A percentile compares a stretch with the other conserved stretches of the same genome.
Conservation (phyloP, 192 early-diverging fungal species). For the Coemansia sp. region DNA sequence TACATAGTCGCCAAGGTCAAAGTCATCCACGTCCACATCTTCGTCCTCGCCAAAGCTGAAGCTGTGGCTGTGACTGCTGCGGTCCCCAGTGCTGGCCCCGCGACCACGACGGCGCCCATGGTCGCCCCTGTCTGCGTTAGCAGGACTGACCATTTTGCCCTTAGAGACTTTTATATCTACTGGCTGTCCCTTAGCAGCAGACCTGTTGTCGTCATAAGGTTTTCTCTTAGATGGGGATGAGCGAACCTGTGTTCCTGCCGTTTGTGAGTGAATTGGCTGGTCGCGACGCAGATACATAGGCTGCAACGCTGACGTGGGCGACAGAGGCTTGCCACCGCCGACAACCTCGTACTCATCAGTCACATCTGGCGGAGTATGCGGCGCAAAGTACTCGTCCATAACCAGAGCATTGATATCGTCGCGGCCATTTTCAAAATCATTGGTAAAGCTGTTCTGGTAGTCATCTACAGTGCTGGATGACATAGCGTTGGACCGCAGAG, state of each 20-base stretch:
- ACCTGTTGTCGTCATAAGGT: neutral
- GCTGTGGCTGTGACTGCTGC: constrained; percentile 4
- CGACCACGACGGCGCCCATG: neutral
- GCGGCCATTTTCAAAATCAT: constrained; percentile 47
- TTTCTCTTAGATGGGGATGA: constrained; percentile 8
- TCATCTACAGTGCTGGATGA: constrained; percentile 14
- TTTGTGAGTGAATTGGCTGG: constrained; percentile 1
- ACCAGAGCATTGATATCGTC: constrained; percentile 41
- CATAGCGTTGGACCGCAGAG: constrained; percentile 5
- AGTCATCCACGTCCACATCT: constrained; percentile 29
- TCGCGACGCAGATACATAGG: constrained; percentile 37
- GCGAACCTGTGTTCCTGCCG: neutral
- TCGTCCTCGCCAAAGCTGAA: constrained; percentile 24
- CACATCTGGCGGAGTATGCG: constrained; percentile 33
- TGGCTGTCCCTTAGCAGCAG: constrained; percentile 10
- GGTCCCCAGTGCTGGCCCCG: neutral
- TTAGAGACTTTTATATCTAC: constrained; percentile 28
- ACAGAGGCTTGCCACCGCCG: constrained; percentile 32
- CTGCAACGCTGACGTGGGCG: constrained; percentile 41
- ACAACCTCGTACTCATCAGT: constrained; percentile 50
- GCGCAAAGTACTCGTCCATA: constrained; percentile 49
- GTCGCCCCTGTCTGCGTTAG: neutral
- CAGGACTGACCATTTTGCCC: constrained; percentile 2
- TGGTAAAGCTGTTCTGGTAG: constrained; percentile 34
- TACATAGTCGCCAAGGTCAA: constrained; percentile 40